Conservation (phyloP, 495 filamentous ascomycete species). For the Aspergillus ostianus region DNA sequence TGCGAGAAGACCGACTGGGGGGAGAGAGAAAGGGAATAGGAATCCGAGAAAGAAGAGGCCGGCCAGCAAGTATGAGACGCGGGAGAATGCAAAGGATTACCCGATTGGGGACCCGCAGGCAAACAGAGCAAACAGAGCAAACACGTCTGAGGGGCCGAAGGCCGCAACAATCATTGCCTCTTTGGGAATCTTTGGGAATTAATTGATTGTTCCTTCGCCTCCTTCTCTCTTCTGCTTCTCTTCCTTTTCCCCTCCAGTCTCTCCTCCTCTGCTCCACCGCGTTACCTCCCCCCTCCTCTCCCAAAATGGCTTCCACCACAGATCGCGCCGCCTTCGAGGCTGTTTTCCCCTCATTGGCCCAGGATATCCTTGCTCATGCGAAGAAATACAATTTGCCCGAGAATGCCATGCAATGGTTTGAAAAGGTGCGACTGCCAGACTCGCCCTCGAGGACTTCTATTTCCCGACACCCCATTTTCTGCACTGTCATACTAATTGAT, state of each 20-base stretch:
- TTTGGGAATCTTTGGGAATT: background rate
- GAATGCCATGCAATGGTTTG: conserved; percentile 82
- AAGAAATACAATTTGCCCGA: conserved; percentile 77
- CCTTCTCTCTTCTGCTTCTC: background rate
- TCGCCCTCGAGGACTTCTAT: background rate
- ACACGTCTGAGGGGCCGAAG: conserved; percentile 11
- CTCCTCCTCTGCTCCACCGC: background rate
- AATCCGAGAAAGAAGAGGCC: background rate
- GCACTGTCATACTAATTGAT: conserved; percentile 3
- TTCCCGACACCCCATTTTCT: background rate
- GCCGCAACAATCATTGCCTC: conserved; percentile 5
- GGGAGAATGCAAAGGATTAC: conserved; percentile 13
- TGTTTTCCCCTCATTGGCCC: conserved; percentile 76
- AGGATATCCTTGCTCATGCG: conserved; percentile 72
- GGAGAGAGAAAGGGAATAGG: background rate
- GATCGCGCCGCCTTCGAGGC: conserved; percentile 83
- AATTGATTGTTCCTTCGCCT: conserved; percentile 2
- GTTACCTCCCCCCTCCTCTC: background rate
- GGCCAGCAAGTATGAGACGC: conserved; percentile 2
- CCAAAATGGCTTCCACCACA: conserved; percentile 64
- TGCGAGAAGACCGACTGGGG: background rate
- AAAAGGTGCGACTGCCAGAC: conserved; percentile 56
- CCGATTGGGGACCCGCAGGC: conserved; percentile 13
- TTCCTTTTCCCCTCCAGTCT: conserved; percentile 5
- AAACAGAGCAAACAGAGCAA: conserved; percentile 39